Evolutionary conservation across 1,284 basidiomycete species (phyloP).

Genomic region (Puccinia coronata): DNA sequence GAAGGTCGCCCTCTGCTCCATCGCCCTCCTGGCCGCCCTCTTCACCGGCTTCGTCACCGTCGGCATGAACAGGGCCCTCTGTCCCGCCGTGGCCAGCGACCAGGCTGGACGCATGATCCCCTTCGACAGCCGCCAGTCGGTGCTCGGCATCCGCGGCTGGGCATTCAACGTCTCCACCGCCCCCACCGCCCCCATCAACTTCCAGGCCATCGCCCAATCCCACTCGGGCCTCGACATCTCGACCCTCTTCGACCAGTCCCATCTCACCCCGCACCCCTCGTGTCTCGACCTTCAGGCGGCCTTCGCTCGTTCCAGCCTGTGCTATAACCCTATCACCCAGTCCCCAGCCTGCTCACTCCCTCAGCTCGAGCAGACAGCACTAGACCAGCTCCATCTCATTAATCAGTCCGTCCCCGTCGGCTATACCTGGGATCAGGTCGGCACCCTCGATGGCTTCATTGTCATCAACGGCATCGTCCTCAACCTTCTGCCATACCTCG

Average conservation of each 20-base stretch:
- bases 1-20: slow-evolving; percentile 88
- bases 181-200: slow-evolving; percentile 65
- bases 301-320: slow-evolving; percentile 75
- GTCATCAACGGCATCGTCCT: slow-evolving; percentile 92
- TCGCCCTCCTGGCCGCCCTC: slow-evolving; percentile 76
- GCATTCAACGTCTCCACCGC: slow-evolving; percentile 73
- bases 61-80: slow-evolving; percentile 87
- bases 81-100: slow-evolving; percentile 64
- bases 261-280: slow-evolving; percentile 62
- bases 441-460: slow-evolving; percentile 69
- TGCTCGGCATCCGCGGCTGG: slow-evolving; percentile 75
- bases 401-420: slow-evolving; percentile 72
- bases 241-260: slow-evolving; percentile 70
- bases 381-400: slow-evolving; percentile 65
- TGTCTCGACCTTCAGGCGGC: slow-evolving; percentile 66
- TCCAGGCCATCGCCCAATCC: slow-evolving; percentile 66
- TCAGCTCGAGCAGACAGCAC: slow-evolving; percentile 51
- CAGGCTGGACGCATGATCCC: slow-evolving; percentile 8
- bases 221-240: slow-evolving; percentile 84
- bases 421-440: slow-evolving; percentile 84
- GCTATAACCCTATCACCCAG: slow-evolving; percentile 62
- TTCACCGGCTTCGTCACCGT: slow-evolving; percentile 89
- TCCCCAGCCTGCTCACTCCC: slow-evolving; percentile 65
- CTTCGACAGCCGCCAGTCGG: slow-evolving; percentile 60
- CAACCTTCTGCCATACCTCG: slow-evolving; percentile 85